These are phyloP conservation scores for Coemansia sp. DNA, from an alignment of 192 early-diverging fungal species.

Conservation along the genomic window DNA sequence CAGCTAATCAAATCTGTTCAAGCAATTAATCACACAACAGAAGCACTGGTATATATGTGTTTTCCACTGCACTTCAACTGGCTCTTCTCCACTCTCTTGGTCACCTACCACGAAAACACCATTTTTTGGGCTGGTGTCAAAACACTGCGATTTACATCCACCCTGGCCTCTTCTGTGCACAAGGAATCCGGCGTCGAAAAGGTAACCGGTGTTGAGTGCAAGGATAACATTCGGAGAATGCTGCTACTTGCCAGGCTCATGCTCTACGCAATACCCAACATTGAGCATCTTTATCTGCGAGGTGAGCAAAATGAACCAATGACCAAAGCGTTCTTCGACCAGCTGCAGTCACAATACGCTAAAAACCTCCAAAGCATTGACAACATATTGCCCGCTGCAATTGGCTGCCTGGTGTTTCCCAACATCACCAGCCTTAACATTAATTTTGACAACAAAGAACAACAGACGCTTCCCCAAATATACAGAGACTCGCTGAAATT, in stretches of 20 bases:
- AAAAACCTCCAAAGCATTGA: not conserved
- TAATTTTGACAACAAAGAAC: not conserved
- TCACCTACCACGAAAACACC: not conserved
- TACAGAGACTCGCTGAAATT: not conserved
- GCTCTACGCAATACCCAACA: not conserved
- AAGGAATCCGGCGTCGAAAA: not conserved
- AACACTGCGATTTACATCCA: not conserved
- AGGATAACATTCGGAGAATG: not conserved
- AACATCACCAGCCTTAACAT: not conserved
- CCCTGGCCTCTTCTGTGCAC: not conserved
- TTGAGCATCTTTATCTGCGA: not conserved
- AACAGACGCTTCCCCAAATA: not conserved
- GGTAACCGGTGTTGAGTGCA: not conserved
- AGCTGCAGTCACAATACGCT: not conserved
- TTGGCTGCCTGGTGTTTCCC: not conserved
- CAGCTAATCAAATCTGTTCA: not conserved
- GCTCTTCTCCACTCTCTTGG: not conserved
- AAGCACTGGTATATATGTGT: not conserved
- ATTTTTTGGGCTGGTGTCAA: not conserved
- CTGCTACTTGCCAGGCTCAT: not conserved
- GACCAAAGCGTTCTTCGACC: not conserved
- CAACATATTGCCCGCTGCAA: not conserved
- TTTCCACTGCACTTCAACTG: not conserved
- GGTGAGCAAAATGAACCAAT: not conserved
- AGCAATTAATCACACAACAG: not conserved